phyloP scores from a whole-genome alignment of 2,329 filamentous ascomycete genomes.

The Trichothecium sympodiale region DNA sequence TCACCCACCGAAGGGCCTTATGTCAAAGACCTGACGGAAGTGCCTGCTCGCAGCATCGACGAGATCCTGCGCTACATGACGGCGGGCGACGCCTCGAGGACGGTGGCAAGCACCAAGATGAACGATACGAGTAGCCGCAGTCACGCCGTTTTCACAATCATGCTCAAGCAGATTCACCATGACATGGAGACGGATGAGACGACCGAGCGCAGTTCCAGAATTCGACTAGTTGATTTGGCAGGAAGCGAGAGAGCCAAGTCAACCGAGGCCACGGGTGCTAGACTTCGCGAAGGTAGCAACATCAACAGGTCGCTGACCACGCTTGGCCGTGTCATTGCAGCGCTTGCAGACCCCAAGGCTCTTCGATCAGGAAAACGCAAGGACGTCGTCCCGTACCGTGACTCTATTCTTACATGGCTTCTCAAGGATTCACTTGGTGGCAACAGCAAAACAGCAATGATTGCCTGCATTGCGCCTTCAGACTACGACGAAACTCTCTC shows the following conservation, averaged over 20 bases:
- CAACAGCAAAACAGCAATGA: slow-evolving; percentile 98
- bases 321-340: slow-evolving; percentile 88
- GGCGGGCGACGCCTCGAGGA: slow-evolving; percentile 76
- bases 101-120: slow-evolving; percentile 93
- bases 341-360: slow-evolving; percentile 62
- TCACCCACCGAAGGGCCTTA: slow-evolving; percentile 92
- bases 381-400: slow-evolving; percentile 78
- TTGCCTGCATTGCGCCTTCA: slow-evolving; percentile 87
- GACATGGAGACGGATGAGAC: slow-evolving; percentile 96
- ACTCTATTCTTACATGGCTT: slow-evolving; percentile 75
- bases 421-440: slow-evolving; percentile 92
- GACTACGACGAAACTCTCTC: slow-evolving; percentile 97
- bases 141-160: slow-evolving; percentile 95
- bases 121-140: slow-evolving; percentile 96
- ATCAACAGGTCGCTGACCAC: slow-evolving; percentile 99
- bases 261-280: slow-evolving; percentile 85
- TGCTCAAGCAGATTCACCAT: slow-evolving; percentile 96
- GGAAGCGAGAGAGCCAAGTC: slow-evolving; percentile 91
- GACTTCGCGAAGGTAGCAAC: slow-evolving; percentile 88
- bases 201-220: slow-evolving; percentile 86
- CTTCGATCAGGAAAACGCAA: slow-evolving; percentile 42
- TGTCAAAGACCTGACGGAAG: slow-evolving; percentile 90
- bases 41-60: slow-evolving; percentile 73
- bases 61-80: slow-evolving; percentile 91
- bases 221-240: slow-evolving; percentile 87